Conservation (phyloP, 164 flowering plant genomes). For the Malania oleifera region DNA sequence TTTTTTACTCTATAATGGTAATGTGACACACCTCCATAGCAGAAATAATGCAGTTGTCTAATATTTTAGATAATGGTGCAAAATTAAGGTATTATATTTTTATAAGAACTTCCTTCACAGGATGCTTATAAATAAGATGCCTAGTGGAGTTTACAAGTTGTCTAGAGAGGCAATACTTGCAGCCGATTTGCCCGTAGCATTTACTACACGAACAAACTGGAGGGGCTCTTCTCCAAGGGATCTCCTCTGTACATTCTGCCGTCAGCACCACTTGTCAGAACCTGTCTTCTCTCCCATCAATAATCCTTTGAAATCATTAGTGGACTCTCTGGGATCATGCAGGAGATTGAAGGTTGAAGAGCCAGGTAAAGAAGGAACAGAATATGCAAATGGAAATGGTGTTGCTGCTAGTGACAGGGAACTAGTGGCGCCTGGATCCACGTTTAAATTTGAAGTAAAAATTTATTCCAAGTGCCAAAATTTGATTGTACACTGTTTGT, state of each 20-base stretch:
- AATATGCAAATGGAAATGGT: constrained; percentile 18
- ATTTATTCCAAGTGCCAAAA: constrained; percentile 50
- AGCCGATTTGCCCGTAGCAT: constrained; percentile 69
- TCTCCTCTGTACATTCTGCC: constrained; percentile 72
- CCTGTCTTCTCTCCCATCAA: constrained; percentile 50
- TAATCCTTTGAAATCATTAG: constrained; percentile 20
- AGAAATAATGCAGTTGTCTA: no score
- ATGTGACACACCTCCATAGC: no score
- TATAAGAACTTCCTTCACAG: constrained; percentile 32
- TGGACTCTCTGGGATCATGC: constrained; percentile 23
- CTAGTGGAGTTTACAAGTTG: constrained; percentile 75
- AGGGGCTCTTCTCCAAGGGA: constrained; percentile 83
- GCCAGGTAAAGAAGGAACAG: constrained; percentile 7
- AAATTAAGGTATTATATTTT: no score
- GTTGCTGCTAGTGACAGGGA: constrained; percentile 19
- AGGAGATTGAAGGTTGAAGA: constrained; percentile 32
- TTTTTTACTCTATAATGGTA: no score
- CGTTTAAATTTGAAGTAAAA: constrained; percentile 58
- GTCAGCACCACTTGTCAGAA: constrained; percentile 72
- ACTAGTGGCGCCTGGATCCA: constrained; percentile 18
- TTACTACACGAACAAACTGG: constrained; percentile 81
- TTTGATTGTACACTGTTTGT: constrained; percentile 48
- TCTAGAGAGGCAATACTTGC: constrained; percentile 75
- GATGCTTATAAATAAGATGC: constrained; percentile 65
- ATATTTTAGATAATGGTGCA: no score